Base-by-base conservation (phyloP, 805 yeast species). In the Candida ponderosae region DNA sequence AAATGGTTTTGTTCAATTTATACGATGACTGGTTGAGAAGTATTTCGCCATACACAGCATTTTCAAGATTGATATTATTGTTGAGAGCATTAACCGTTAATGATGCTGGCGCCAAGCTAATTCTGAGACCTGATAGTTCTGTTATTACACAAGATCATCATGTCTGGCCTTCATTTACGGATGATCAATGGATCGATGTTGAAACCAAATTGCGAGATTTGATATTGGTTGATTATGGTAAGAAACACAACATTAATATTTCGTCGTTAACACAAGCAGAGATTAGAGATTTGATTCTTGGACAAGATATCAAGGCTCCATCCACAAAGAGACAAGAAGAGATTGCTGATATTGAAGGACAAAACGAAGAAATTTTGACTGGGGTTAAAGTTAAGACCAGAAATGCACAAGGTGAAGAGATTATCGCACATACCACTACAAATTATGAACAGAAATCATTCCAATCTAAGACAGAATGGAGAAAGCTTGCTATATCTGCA, bases 331-430 rank as follows among this genome's bases (percentile, higher is more conserved):
- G 96, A 49, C 96, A 89, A 59, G 84, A 81, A 50, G 14, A 24
- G 13, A 75, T 87, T 56, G 80, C 89, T 0, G 89, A 82, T 40
- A 68, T 86, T 35, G 88, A 80, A 37, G 71, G 72, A 7, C 60
- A 63, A 34, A 63, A 63, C 34, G 69, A 64, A 26, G 66, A 63
- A 9, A 62, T 61, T 2, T 42, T 51, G 16, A 66, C 65, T 13
- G 68, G 70, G 40, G 81, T 82, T 45, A 88, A 86, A 48, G 79
- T 95, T 0, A 81, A 79, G 39, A 83, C 95, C 0, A 79, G 79
- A 19, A 93, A 87, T 53, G 95, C 85, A 2, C 97, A 89, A 52
- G 99, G 99, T 26, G 98, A 93, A 54, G 94, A 89, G 50, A 90
- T 93, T 50, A 81, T 84, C 31, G 90, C 96, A 0, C 96, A 90